Evolutionary conservation across 73 alveolate species (phyloP).

Genomic region (Paramecium sonneborni): DNA sequence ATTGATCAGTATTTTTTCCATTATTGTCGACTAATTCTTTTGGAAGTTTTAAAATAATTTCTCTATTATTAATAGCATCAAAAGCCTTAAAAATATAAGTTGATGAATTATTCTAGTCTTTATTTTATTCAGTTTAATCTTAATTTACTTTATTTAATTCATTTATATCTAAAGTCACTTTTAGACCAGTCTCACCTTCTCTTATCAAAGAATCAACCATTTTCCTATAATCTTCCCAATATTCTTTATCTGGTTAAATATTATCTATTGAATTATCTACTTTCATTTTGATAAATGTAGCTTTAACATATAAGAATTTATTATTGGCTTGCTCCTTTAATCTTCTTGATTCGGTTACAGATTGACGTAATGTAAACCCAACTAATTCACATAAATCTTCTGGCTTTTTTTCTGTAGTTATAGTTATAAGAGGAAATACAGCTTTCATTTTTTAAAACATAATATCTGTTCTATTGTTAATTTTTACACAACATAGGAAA

Average conservation of each 20-base stretch:
- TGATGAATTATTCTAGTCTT: background rate
- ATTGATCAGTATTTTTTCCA: background rate
- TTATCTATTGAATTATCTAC: background rate
- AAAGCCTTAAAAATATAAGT: constrained; percentile 43
- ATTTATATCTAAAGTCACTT: background rate
- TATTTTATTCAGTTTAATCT: background rate
- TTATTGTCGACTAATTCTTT: background rate
- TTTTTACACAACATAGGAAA: constrained; percentile 19
- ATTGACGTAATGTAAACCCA: background rate
- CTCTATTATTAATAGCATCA: background rate
- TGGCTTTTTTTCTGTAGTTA: background rate
- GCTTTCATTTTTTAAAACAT: constrained; percentile 3
- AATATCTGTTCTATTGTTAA: constrained; percentile 29
- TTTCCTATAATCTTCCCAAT: background rate
- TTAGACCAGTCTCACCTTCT: background rate
- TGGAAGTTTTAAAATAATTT: background rate
- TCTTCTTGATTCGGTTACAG: background rate
- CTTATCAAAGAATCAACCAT: background rate
- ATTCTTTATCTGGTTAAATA: background rate
- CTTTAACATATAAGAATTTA: background rate
- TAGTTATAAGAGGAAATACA: background rate
- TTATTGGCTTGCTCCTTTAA: background rate
- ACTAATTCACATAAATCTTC: background rate
- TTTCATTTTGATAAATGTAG: background rate
- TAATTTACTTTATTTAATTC: background rate